Evolutionary conservation across 805 yeast genomes (phyloP), one percentile per base, ranked within the genome.

Genomic region (Monosporozyma unispora): DNA sequence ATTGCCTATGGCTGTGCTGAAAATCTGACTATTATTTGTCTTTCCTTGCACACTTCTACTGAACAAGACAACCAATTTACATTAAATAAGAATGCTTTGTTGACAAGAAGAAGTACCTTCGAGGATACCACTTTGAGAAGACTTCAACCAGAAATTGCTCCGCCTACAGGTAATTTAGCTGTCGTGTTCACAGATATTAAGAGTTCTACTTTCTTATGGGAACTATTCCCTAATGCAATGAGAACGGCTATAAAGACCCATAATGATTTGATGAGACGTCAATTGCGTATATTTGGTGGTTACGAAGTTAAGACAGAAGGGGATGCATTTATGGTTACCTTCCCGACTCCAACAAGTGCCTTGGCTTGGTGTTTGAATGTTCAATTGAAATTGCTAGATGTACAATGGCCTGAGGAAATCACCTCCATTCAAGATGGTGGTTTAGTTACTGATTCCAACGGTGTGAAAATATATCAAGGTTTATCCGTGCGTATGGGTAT

Each of bases 281-380:
- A 88, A 57, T 70, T 93, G 54, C 78, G 96, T 57, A 82, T 90
- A 45, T 87, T 87, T 62, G 97, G 98, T 33, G 99, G 99, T 2
- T 93, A 93, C 64, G 99, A 93, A 66, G 99, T 93, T 25, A 93
- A 93, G 65, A 93, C 97, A 1, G 99, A 93, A 79, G 99, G 99
- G 62, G 99, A 93, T 74, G 96, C 99, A 0, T 93, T 93, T 59
- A 90, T 93, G 87, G 97, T 93, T 12, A 87, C 97, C 11, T 93
- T 93, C 66, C 96, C 96, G 0, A 83, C 96, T 0, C 91, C 96
- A 0, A 79, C 91, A 0, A 76, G 91, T 18, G 98, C 98, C 0
- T 71, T 93, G 53, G 73, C 88, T 35, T 93, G 99, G 98, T 88
- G 97, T 71, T 82, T 90, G 64, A 83, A 86, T 45, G 96, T 91